A percentile compares a stretch with the other conserved stretches of the same genome.
Evolutionary conservation across 352 stramenopile species (phyloP).

Genomic region (Phytopythium boreale): DNA sequence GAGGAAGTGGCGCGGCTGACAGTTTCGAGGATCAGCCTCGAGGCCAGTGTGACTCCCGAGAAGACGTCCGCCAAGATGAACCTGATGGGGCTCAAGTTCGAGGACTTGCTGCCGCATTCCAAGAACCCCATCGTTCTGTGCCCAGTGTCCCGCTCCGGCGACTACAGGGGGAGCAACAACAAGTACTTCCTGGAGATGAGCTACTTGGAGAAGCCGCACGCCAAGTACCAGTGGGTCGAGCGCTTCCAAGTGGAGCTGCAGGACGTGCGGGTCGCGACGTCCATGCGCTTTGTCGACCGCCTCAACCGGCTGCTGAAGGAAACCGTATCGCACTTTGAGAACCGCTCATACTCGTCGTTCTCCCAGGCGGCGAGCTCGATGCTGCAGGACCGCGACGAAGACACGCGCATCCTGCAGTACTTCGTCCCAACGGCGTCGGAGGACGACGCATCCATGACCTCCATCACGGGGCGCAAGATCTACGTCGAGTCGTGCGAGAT

Average conservation of each 20-base stretch:
- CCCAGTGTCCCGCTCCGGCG: constrained; percentile 30
- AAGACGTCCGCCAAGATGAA: constrained; percentile 58
- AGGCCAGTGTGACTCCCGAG: constrained; percentile 38
- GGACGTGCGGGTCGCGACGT: constrained; percentile 68
- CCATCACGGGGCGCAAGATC: constrained; percentile 73
- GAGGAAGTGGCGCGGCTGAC: constrained; percentile 65
- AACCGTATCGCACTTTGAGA: constrained; percentile 67
- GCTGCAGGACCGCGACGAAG: constrained; percentile 22
- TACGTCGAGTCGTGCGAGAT: constrained; percentile 75
- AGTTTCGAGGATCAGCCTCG: constrained; percentile 61
- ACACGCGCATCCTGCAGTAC: constrained; percentile 63
- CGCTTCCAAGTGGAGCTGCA: constrained; percentile 54
- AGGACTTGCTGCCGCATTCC: constrained; percentile 60
- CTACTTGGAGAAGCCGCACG: constrained; percentile 67
- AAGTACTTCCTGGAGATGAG: constrained; percentile 67
- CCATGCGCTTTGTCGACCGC: constrained; percentile 78
- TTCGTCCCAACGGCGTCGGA: constrained; percentile 48
- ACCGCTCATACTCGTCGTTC: constrained; percentile 46
- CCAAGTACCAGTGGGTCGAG: constrained; percentile 74
- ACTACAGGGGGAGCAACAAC: constrained; percentile 15
- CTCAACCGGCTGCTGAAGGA: constrained; percentile 56
- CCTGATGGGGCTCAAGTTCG: constrained; percentile 70
- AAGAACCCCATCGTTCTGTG: constrained; percentile 69
- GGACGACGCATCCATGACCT: constrained; percentile 53
- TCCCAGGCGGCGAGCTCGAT: constrained; percentile 31